A percentile compares a stretch with the other conserved stretches of the same genome.
Conservation (phyloP, 192 early-diverging fungal genomes). For the Coemansia sp. region DNA sequence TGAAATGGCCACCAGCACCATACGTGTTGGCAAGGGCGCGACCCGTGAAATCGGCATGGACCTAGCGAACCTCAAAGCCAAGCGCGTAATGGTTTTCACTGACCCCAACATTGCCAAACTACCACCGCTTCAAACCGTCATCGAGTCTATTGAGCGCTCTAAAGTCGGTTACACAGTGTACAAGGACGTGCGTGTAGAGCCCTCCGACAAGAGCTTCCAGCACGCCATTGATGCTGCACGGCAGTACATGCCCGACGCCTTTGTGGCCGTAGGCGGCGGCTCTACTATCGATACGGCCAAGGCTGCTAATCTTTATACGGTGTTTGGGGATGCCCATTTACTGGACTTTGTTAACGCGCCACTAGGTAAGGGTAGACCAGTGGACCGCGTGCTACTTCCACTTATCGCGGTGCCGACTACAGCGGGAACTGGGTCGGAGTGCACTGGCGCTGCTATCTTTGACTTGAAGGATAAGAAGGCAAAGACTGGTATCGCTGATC, state of each 20-base stretch:
- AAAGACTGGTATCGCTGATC: constrained; percentile 90
- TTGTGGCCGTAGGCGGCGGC: constrained; percentile 90
- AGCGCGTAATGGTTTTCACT: constrained; percentile 86
- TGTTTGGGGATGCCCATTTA: constrained; percentile 80
- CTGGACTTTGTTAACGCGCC: constrained; percentile 93
- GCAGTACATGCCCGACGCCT: constrained; percentile 74
- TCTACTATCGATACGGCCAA: constrained; percentile 91
- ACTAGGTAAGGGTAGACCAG: constrained; percentile 81
- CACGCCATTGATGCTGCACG: constrained; percentile 82
- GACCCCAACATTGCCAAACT: constrained; percentile 75
- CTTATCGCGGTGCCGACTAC: constrained; percentile 76
- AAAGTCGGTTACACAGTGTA: constrained; percentile 74
- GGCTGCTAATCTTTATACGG: constrained; percentile 85
- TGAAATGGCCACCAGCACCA: constrained; percentile 88
- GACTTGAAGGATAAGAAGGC: constrained; percentile 80
- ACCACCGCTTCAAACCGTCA: constrained; percentile 71
- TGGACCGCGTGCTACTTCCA: constrained; percentile 73
- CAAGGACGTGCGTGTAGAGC: constrained; percentile 81
- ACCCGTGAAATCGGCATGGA: constrained; percentile 88
- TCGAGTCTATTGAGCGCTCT: constrained; percentile 73
- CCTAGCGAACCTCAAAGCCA: constrained; percentile 72
- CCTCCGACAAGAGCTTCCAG: constrained; percentile 80
- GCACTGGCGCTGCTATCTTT: constrained; percentile 93
- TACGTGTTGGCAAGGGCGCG: constrained; percentile 83
- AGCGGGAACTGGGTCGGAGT: constrained; percentile 83